phyloP scores from a whole-genome alignment of 2,329 filamentous ascomycete species.

The Fusarium tjaetaba region DNA sequence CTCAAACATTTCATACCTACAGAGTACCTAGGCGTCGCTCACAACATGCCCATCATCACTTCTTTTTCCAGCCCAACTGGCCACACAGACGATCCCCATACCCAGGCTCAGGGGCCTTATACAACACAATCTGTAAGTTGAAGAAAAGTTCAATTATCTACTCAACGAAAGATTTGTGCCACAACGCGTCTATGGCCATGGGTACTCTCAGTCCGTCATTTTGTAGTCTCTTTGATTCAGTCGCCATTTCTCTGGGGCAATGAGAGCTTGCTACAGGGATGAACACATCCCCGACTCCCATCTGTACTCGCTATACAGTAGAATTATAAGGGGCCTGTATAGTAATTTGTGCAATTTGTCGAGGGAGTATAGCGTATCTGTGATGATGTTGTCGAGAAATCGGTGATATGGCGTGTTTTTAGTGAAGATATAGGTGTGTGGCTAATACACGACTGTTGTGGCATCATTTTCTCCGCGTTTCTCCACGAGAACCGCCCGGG shows the following conservation, averaged over 20 bases:
- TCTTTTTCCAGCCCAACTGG: background rate
- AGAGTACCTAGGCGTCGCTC: background rate
- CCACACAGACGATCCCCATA: background rate
- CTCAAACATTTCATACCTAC: background rate
- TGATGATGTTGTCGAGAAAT: constrained; percentile 1
- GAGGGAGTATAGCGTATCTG: background rate
- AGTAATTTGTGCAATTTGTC: background rate
- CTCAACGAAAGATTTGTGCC: background rate
- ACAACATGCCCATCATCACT: background rate
- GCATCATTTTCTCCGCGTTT: constrained; percentile 18
- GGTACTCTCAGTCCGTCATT: background rate
- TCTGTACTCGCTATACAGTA: background rate
- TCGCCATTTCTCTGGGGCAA: too few species aligned
- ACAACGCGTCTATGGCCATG: background rate
- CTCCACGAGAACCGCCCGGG: constrained; percentile 32
- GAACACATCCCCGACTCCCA: background rate
- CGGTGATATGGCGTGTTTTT: background rate
- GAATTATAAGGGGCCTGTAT: constrained; percentile 5
- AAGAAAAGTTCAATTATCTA: background rate
- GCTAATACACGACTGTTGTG: background rate
- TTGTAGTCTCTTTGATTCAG: background rate
- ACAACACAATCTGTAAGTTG: background rate
- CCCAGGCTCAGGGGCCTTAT: background rate
- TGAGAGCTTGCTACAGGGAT: background rate
- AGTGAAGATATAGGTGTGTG: background rate